Percentiles rank a stretch among this genome's conserved stretches.
phyloP scores from a whole-genome alignment of 139 green algal species.

The Yamagishiella unicocca region DNA sequence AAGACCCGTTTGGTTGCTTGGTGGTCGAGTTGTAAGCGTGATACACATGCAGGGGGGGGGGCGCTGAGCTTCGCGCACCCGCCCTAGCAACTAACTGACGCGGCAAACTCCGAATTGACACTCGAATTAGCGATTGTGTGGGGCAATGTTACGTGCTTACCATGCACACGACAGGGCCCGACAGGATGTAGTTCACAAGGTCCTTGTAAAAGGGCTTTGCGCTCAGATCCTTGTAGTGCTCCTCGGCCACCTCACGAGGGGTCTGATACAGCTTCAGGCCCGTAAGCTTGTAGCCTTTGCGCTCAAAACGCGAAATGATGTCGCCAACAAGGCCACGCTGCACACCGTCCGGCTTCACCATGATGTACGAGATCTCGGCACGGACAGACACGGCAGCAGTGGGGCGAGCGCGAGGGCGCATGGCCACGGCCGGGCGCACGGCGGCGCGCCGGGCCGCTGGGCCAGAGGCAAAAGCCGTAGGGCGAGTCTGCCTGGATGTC shows the following conservation, averaged over 20 bases:
- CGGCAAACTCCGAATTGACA: too few relatives aligned
- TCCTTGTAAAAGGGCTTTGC: constrained; percentile 95
- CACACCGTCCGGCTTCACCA: constrained; percentile 98
- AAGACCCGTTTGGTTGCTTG: too few relatives aligned
- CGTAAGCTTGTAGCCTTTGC: constrained; percentile 90
- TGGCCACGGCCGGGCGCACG: constrained; percentile 7
- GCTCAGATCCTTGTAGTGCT: constrained; percentile 95
- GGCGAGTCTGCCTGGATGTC: neutral
- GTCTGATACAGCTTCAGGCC: constrained; percentile 90
- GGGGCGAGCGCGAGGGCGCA: constrained; percentile 39
- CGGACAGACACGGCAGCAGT: constrained; percentile 44
- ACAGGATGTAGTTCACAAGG: constrained; percentile 97
- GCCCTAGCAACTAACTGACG: too few relatives aligned
- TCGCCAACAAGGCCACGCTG: constrained; percentile 91
- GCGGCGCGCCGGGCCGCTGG: neutral
- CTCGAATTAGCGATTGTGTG: too few relatives aligned
- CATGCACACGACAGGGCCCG: constrained; percentile 98
- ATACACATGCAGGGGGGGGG: too few relatives aligned
- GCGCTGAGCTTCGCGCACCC: too few relatives aligned
- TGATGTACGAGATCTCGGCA: constrained; percentile 88
- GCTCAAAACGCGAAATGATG: constrained; percentile 91
- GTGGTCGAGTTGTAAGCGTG: too few relatives aligned
- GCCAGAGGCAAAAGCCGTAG: neutral
- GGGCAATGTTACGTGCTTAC: too few relatives aligned
- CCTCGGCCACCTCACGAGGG: constrained; percentile 81